These are phyloP conservation scores for Aspergillus ustus DNA, from an alignment of 2,329 filamentous ascomycete species.

Conservation along the genomic window DNA sequence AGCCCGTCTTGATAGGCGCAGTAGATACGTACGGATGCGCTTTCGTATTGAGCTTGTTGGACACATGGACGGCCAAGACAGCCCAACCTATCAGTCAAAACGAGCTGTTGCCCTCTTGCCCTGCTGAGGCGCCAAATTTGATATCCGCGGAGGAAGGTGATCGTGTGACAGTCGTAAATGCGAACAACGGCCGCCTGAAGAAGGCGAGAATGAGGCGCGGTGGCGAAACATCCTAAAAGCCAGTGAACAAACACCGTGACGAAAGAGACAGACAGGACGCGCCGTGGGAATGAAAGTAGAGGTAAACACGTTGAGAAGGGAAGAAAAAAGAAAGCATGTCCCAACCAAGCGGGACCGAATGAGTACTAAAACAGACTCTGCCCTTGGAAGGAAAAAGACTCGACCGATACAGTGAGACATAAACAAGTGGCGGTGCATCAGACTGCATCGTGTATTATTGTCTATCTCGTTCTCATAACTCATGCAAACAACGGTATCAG, in stretches of 20 bases:
- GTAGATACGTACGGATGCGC: background rate
- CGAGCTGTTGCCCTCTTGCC: background rate
- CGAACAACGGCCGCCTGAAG: constrained; percentile 8
- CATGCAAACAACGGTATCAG: constrained; percentile 30
- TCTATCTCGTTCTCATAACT: constrained; percentile 47
- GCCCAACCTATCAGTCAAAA: background rate
- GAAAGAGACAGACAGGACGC: background rate
- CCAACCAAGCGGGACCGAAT: background rate
- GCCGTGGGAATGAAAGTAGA: background rate
- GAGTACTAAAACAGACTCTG: background rate
- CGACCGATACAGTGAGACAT: constrained; percentile 4
- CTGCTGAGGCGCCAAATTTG: constrained; percentile 1
- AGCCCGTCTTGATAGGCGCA: background rate
- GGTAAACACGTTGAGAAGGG: background rate
- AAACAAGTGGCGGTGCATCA: constrained; percentile 14
- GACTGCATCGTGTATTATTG: constrained; percentile 36
- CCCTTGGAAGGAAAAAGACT: background rate
- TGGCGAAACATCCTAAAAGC: constrained; percentile 13
- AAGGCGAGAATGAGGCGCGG: constrained; percentile 22
- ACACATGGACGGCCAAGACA: background rate
- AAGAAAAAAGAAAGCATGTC: background rate
- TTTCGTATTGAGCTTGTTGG: background rate
- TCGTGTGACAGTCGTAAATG: constrained; percentile 11
- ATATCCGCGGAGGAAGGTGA: constrained; percentile 7
- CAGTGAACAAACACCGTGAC: background rate